Evolutionary conservation across 257 asterid genomes (phyloP).

Genomic region (Prunella vulgaris): DNA sequence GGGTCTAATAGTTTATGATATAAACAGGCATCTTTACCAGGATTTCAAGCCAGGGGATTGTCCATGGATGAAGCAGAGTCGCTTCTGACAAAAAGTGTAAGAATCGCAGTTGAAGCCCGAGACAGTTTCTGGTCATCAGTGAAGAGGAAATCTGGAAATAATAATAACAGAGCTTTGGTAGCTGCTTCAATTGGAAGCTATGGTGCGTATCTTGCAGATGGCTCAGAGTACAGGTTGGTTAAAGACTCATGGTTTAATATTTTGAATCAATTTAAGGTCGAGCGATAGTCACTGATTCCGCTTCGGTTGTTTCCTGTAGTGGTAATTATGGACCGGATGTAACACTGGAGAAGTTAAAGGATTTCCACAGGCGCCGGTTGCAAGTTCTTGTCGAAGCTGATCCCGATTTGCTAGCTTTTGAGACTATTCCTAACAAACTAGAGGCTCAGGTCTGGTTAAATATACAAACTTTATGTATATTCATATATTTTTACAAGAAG

Average conservation of each 20-base stretch:
- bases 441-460: constrained; percentile 63
- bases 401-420: constrained; percentile 78
- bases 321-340: constrained; percentile 57
- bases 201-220: constrained; percentile 88
- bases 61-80: constrained; percentile 64
- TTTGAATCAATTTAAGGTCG: too few species aligned
- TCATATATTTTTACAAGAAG: neutral
- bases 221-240: constrained; percentile 79
- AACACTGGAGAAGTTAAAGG: constrained; percentile 52
- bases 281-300: neutral
- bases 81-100: constrained; percentile 50
- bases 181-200: constrained; percentile 92
- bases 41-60: constrained; percentile 65
- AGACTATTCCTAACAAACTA: constrained; percentile 84
- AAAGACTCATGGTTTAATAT: neutral
- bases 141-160: constrained; percentile 30
- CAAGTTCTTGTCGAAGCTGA: constrained; percentile 77
- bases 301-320: constrained; percentile 28
- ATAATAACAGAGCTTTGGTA: constrained; percentile 55
- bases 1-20: neutral
- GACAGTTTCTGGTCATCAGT: constrained; percentile 53
- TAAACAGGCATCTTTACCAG: constrained; percentile 67
- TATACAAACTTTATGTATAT: neutral
- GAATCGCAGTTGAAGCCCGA: constrained; percentile 65
- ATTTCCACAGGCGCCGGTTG: constrained; percentile 70